Conservation (phyloP, 139 green algal species). For the Dunaliella sp. region DNA sequence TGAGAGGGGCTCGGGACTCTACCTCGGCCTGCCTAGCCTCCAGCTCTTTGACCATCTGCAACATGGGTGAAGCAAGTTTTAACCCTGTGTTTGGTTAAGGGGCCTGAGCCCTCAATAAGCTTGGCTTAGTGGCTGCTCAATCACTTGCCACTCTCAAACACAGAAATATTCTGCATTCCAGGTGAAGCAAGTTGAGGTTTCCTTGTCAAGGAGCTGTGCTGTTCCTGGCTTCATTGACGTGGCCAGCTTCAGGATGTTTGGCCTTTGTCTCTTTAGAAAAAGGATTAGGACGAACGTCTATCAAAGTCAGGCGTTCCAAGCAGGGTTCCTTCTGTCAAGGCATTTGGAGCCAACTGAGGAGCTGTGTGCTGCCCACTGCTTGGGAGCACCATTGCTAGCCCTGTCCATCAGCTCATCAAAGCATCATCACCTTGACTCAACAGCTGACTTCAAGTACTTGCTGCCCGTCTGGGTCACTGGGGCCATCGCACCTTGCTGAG, state of each 20-base stretch:
- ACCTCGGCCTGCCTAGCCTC: constrained; percentile 37
- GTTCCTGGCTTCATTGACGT: no score
- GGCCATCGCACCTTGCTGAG: background rate
- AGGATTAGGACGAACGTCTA: background rate
- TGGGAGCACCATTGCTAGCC: background rate
- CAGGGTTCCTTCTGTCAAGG: no score
- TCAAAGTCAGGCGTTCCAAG: background rate
- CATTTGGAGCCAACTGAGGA: background rate
- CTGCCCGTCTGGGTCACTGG: background rate
- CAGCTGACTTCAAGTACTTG: background rate
- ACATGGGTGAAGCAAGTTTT: no score
- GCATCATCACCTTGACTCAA: background rate
- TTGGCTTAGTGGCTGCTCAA: no score
- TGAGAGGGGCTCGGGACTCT: constrained; percentile 30
- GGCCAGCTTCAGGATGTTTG: no score
- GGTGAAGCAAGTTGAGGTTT: no score
- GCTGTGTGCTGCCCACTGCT: background rate
- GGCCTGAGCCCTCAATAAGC: no score
- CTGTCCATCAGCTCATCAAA: background rate
- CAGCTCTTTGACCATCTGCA: constrained; percentile 28
- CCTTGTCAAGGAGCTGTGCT: no score
- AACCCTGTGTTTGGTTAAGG: no score
- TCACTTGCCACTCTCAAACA: no score
- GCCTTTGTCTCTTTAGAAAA: background rate
- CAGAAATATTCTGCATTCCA: no score